Evolutionary conservation across 1,139 yeast species (phyloP), one percentile per base, ranked within the genome.

Genomic region (Yamadazyma trypodendri): DNA sequence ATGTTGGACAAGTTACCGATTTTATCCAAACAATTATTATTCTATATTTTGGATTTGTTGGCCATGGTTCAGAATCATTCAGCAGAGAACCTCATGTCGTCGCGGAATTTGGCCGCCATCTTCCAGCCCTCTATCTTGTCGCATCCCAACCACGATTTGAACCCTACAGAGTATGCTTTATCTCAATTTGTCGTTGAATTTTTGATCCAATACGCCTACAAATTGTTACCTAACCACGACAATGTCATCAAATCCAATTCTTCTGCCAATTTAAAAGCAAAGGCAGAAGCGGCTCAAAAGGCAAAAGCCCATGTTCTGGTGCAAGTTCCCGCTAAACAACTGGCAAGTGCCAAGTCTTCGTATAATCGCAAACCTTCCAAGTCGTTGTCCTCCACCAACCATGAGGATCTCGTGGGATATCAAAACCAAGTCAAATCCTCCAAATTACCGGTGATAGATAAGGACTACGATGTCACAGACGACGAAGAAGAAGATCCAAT

Each of bases 81-180:
- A 8, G 79, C 77, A 34, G 79, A 78, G 42, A 92, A 90, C 57
- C 70, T 88, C 49, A 92, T 92, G 99, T 82, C 96, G 2, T 87
- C 96, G 2, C 78, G 92, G 50, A 92, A 94, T 56, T 68, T 92
- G 48, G 96, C 97, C 0, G 96, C 97, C 2, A 87, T 92, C 43
- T 92, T 94, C 65, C 98, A 92, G 62, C 98, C 98, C 2, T 85
- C 96, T 15, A 80, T 94, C 13, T 68, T 94, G 35, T 85, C 95
- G 2, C 97, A 92, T 57, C 96, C 97, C 6, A 77, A 74, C 50
- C 97, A 92, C 59, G 96, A 89, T 57, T 78, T 90, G 81, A 79
- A 84, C 36, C 97, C 97, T 1, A 84, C 81, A 25, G 97, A 92
- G 59, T 90, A 90, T 61, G 94, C 87, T 15, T 67, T 89, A 24